Conservation (phyloP, 306 rosid species). For the barrel medic (Medicago truncatula) region MtrunA17r5.0-ANR NC_053048.1:46943501-46944000, state of each 20-base stretch:
- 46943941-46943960: conserved; percentile 82
- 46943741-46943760: too few species aligned
- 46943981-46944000: too few species aligned
- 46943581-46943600: conserved; percentile 88
- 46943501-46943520: background rate
- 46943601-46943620: conserved; percentile 85
- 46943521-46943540: background rate
- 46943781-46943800: too few species aligned
- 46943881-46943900: conserved; percentile 88
- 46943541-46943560: conserved; percentile 59
- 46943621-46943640: conserved; percentile 70
- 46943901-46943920: conserved; percentile 90
- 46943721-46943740: too few species aligned
- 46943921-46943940: conserved; percentile 92
- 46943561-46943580: conserved; percentile 86
- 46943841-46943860: conserved; percentile 9
- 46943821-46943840: background rate
- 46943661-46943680: too few species aligned
- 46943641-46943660: too few species aligned
- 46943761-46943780: too few species aligned
- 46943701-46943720: too few species aligned
- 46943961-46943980: conserved; percentile 64
- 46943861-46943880: conserved; percentile 34
- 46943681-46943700: too few species aligned
- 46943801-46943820: too few species aligned